Evolutionary conservation across 768 basidiomycete species (phyloP).

Genomic region (Boletus patriciae): DNA sequence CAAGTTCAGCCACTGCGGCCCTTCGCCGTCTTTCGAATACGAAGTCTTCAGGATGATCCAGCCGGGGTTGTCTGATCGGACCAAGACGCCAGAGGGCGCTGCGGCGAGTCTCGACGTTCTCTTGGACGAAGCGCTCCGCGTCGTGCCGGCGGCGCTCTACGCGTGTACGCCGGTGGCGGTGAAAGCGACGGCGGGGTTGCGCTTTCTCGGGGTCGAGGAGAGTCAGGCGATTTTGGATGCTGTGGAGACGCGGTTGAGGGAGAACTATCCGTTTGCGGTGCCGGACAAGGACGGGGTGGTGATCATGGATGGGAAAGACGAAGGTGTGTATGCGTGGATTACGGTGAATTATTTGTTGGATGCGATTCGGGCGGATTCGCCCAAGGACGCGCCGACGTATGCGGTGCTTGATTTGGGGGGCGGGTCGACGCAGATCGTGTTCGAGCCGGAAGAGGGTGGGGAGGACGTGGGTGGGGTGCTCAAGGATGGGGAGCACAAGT

Average conservation of each 20-base stretch:
- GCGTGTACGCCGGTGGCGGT: constrained; percentile 86
- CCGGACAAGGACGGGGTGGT: constrained; percentile 65
- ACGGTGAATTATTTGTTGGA: constrained; percentile 91
- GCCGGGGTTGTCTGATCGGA: constrained; percentile 74
- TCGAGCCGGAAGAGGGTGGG: constrained; percentile 71
- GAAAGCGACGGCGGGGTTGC: constrained; percentile 88
- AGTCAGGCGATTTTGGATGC: constrained; percentile 72
- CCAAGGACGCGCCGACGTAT: constrained; percentile 53
- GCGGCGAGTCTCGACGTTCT: constrained; percentile 78
- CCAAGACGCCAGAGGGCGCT: constrained; percentile 59
- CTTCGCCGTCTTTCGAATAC: constrained; percentile 81
- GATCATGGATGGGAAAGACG: constrained; percentile 95
- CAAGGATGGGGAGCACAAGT: constrained; percentile 89
- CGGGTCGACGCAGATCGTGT: constrained; percentile 96
- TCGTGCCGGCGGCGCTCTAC: constrained; percentile 64
- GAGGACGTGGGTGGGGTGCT: constrained; percentile 38
- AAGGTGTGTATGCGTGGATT: constrained; percentile 99
- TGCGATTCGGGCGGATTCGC: constrained; percentile 60
- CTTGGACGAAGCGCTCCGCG: constrained; percentile 73
- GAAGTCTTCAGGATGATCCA: constrained; percentile 85
- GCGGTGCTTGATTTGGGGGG: constrained; percentile 97
- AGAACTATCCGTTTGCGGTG: constrained; percentile 66
- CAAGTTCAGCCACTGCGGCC: constrained; percentile 91
- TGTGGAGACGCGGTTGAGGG: constrained; percentile 58
- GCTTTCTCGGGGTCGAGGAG: constrained; percentile 63